These are phyloP conservation scores for Tanacetum coccineum DNA, from an alignment of 129 eudicot species.

Conservation along the genomic window DNA sequence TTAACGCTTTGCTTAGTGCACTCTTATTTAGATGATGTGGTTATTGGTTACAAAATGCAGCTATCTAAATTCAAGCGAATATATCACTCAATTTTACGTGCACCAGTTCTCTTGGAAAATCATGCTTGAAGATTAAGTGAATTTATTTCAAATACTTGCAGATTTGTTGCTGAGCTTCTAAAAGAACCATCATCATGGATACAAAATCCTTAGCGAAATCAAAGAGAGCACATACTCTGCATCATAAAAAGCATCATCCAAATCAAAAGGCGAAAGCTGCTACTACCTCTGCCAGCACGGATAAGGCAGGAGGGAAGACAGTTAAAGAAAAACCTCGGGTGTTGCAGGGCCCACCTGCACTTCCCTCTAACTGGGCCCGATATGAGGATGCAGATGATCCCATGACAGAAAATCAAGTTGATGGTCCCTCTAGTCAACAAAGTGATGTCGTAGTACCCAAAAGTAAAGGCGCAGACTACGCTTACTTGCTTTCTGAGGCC, in stretches of 20 bases:
- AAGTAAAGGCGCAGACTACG: conserved; percentile 86
- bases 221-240: conserved; percentile 81
- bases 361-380: conserved; percentile 88
- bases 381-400: conserved; percentile 54
- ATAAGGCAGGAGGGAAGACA: conserved; percentile 37
- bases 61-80: too few species aligned
- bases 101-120: too few species aligned
- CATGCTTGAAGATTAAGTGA: neutral
- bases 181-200: conserved; percentile 51
- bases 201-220: conserved; percentile 83
- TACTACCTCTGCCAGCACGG: conserved; percentile 29
- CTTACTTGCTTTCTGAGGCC: conserved; percentile 71
- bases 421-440: conserved; percentile 34
- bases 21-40: too few species aligned
- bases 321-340: conserved; percentile 32
- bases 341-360: conserved; percentile 34
- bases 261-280: conserved; percentile 45
- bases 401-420: conserved; percentile 26
- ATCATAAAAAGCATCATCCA: conserved; percentile 67
- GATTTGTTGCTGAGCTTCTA: conserved; percentile 5
- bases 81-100: too few species aligned
- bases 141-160: neutral
- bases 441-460: conserved; percentile 53
- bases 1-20: too few species aligned
- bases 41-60: too few species aligned